Evolutionary conservation across 2,329 filamentous ascomycete species (phyloP).

Genomic region (Venturia effusa): DNA sequence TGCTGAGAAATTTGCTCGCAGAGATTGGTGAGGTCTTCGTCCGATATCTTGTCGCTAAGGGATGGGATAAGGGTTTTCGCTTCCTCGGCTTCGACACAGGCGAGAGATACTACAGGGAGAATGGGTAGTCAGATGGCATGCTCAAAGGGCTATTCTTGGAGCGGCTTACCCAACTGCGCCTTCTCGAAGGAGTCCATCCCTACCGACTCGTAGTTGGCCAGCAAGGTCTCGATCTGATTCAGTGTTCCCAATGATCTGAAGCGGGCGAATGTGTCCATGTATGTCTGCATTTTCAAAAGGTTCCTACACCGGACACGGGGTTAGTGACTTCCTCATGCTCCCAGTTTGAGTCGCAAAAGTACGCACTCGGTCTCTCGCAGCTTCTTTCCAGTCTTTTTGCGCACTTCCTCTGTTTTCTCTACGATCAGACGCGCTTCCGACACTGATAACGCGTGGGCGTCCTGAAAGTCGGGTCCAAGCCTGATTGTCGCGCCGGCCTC

Average conservation of each 20-base stretch:
- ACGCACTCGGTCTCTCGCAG: constrained; percentile 73
- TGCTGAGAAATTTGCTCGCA: constrained; percentile 61
- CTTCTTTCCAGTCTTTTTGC: constrained; percentile 68
- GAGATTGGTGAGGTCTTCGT: constrained; percentile 77
- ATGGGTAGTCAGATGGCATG: constrained; percentile 4
- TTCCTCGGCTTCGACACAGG: constrained; percentile 87
- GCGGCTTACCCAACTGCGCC: constrained; percentile 65
- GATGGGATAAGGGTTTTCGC: constrained; percentile 93
- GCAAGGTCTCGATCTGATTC: constrained; percentile 80
- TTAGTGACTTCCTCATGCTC: not conserved
- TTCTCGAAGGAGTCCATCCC: constrained; percentile 79
- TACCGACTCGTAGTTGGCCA: constrained; percentile 61
- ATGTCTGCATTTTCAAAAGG: constrained; percentile 78
- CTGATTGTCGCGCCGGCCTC: constrained; percentile 72
- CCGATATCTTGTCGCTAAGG: constrained; percentile 64
- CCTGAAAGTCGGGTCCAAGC: constrained; percentile 77
- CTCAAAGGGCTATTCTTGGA: not conserved
- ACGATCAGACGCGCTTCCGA: constrained; percentile 89
- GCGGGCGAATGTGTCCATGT: constrained; percentile 86
- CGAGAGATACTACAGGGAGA: constrained; percentile 62
- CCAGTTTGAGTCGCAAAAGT: constrained; percentile 14
- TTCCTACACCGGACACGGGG: constrained; percentile 39
- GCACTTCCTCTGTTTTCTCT: constrained; percentile 74
- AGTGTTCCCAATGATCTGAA: constrained; percentile 95
- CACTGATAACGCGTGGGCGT: constrained; percentile 82